Evolutionary conservation across 2,329 filamentous ascomycete genomes (phyloP), one percentile per base, ranked within the genome.

Genomic region (Trichocomaceae sp.): DNA sequence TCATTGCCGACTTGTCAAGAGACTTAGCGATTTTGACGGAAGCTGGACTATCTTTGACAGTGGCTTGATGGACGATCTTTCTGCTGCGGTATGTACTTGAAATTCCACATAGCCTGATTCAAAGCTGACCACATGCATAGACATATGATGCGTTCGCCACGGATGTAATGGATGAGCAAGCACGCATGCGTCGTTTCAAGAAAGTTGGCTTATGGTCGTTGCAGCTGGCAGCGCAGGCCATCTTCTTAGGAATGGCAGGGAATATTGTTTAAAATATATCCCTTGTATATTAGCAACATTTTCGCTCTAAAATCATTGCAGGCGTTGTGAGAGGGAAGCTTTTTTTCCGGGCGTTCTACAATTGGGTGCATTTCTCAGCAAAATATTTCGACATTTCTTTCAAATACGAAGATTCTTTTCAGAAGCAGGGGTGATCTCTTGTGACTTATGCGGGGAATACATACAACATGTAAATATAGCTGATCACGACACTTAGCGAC

Each of bases 171-270:
- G 87, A 96, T 72, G 87, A 93, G 63, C 87, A 95, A 69, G 88
- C 87, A 61, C 84, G 90, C 51, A 86, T 90, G 62, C 81, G 92
- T 50, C 81, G 93, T 45, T 86, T 99, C 68, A 95, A 91, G 70
- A 96, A 97, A 73, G 93, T 96, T 26, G 93, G 93, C 31, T 85
- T 97, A 64, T 99, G 93, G 93, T 96, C 90, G 2, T 79, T 97
- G 54, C 91, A 92, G 63, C 77, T 99, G 55, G 89, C 92, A 6
- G 88, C 92, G 7, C 93, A 99, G 69, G 93, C 92, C 2, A 80
- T 99, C 35, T 93, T 97, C 67, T 87, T 97, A 75, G 93, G 93
- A 9, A 87, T 97, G 79, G 92, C 91, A 4, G 92, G 92, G 15
- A 93, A 90, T 62, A 77, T 83, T 58, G 80, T 80, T 54, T 83